Evolutionary conservation across 805 yeast genomes (phyloP), one percentile per base, ranked within the genome.

Genomic region (Priceomyces melissophilus): DNA sequence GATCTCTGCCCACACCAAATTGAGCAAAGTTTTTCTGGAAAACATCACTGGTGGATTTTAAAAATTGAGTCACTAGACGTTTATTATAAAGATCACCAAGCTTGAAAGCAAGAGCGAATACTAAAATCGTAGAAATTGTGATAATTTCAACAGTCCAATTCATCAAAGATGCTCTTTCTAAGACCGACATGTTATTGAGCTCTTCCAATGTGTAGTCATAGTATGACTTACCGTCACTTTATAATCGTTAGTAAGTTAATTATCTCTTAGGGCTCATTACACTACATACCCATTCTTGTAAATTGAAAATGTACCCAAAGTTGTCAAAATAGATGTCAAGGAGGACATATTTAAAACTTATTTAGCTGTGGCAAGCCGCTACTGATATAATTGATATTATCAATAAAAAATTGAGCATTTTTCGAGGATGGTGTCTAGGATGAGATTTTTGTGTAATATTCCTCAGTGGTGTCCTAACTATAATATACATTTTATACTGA

Each of bases 121-220:
- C 61, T 0, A 65, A 48, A 37, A 85, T 73, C 43, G 82, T 60
- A 10, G 65, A 71, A 11, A 82, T 15, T 16, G 87, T 78, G 44
- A 75, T 52, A 23, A 70, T 30, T 69, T 91, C 99, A 55, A 84
- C 73, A 33, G 69, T 70, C 96, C 97, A 93, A 62, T 86, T 81
- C 60, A 84, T 82, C 23, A 65, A 50, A 43, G 53, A 49, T 31
- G 86, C 40, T 54, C 97, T 79, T 51, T 82, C 73, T 37, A 66
- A 33, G 38, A 88, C 16, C 2, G 84, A 65, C 79, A 87, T 65
- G 4, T 64, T 68, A 29, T 71, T 69, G 58, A 87, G 76, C 47
- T 81, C 83, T 32, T 79, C 82, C 37, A 60, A 43, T 27, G 76
- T 55, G 52, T 65, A 62, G 14, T 58, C 50, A 38, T 54, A 33